These are phyloP conservation scores for Catharanthus roseus DNA, from an alignment of 257 asterid genomes.

Conservation along the genomic window DNA sequence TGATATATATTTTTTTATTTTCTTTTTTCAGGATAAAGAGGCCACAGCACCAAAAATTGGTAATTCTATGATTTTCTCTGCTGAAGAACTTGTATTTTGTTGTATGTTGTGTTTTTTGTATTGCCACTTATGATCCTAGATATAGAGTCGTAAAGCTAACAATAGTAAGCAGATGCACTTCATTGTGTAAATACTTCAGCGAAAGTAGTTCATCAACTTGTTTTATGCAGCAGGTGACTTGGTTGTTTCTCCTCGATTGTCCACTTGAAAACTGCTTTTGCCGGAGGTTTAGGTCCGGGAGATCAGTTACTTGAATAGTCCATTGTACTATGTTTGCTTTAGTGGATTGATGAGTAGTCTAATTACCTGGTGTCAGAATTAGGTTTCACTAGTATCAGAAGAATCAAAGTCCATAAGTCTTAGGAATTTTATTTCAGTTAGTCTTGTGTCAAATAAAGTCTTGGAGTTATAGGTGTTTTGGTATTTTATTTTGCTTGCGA, in stretches of 20 bases:
- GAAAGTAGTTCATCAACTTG: neutral
- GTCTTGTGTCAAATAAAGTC: no score
- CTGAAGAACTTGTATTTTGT: neutral
- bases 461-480: no score
- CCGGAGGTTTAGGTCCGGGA: neutral
- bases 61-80: neutral
- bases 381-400: neutral
- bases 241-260: neutral
- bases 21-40: slow-evolving; percentile 17
- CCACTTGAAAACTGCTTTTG: neutral
- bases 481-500: no score
- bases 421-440: no score
- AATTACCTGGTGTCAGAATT: neutral
- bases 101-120: neutral
- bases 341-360: neutral
- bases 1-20: neutral
- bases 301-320: neutral
- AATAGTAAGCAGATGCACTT: neutral
- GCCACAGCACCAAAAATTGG: slow-evolving; percentile 7
- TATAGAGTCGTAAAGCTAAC: neutral
- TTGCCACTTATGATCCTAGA: neutral
- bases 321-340: neutral
- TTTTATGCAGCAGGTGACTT: neutral
- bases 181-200: neutral
- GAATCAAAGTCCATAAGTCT: no score